A percentile compares a stretch with the other conserved stretches of the same genome.
Conservation (phyloP, 331 rosid species). For the Rosa hybrid region DNA sequence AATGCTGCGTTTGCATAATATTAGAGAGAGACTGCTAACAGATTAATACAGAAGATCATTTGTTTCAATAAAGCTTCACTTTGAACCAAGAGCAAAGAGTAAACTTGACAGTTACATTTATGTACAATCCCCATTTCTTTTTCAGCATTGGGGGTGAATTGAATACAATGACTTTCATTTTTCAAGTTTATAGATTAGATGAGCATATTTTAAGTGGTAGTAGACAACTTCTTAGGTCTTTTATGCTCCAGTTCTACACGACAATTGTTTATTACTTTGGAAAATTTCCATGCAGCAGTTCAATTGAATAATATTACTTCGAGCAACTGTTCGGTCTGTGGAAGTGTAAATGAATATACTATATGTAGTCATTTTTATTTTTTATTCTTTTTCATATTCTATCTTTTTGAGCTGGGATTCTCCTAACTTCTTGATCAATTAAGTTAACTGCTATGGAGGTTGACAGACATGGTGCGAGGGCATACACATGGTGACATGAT, state of each 20-base stretch:
- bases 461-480: neutral
- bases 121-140: neutral
- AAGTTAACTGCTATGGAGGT: neutral
- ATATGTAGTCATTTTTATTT: neutral
- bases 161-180: neutral
- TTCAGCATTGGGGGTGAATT: neutral
- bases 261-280: neutral
- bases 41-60: neutral
- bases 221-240: neutral
- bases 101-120: neutral
- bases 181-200: neutral
- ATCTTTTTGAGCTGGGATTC: neutral
- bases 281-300: neutral
- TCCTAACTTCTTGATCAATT: constrained; percentile 1
- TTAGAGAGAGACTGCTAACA: neutral
- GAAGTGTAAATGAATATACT: neutral
- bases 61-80: neutral
- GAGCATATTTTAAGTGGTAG: too few species aligned
- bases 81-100: neutral
- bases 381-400: neutral
- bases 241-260: neutral
- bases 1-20: neutral
- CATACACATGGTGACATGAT: neutral
- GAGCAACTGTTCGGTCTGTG: neutral
- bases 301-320: neutral